These are phyloP conservation scores for Cryphonectria parasitica DNA, from an alignment of 2,329 filamentous ascomycete species.

Conservation along the genomic window DNA sequence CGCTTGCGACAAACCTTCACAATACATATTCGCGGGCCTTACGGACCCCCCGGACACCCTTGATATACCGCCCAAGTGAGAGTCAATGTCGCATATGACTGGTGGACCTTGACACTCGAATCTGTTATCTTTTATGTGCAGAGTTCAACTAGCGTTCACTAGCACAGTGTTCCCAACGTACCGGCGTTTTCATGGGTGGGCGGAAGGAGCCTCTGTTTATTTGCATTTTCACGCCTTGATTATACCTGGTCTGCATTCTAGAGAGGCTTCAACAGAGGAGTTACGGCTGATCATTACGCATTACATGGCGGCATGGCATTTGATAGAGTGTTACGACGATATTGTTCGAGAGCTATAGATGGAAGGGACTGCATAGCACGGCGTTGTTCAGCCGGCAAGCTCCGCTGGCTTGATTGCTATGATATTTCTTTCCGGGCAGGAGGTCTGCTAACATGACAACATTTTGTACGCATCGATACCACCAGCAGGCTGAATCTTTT, in stretches of 20 bases:
- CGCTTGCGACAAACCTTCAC: neutral
- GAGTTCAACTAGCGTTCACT: neutral
- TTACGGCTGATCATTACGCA: neutral
- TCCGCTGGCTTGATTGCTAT: neutral
- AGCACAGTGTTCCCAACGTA: neutral
- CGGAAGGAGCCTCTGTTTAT: neutral
- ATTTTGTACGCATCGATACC: neutral
- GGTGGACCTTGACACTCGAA: neutral
- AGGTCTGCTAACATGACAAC: neutral
- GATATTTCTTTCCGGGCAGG: neutral
- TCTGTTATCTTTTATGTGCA: neutral
- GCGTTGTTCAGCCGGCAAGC: neutral
- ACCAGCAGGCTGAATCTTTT: neutral
- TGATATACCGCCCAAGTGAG: neutral
- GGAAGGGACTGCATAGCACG: constrained; percentile 5
- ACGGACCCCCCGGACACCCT: neutral
- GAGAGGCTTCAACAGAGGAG: neutral
- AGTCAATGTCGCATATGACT: neutral
- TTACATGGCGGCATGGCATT: neutral
- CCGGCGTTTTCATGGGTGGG: neutral
- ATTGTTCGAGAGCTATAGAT: neutral
- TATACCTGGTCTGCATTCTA: neutral
- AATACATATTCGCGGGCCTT: neutral
- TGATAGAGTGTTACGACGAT: constrained; percentile 7
- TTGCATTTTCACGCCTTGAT: neutral